phyloP scores from a whole-genome alignment of 1,139 yeast genomes.

The Geotrichum carabidarum region DNA sequence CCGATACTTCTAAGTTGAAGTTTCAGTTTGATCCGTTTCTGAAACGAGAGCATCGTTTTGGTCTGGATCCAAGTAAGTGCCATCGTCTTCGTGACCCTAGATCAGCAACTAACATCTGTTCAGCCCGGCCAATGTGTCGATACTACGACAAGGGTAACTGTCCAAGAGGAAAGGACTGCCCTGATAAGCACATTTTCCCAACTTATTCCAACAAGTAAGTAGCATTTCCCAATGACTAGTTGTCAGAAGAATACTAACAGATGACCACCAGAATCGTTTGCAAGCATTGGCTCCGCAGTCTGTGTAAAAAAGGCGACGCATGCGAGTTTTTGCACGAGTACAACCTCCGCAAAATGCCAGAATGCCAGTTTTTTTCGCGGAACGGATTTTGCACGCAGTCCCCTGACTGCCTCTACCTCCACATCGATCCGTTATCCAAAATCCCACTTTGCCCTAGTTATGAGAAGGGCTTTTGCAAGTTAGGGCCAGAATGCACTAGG shows the following conservation, averaged over 20 bases:
- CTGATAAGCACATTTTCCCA: constrained; percentile 81
- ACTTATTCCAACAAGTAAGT: constrained; percentile 64
- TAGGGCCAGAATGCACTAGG: constrained; percentile 80
- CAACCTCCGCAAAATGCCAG: constrained; percentile 93
- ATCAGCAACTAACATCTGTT: constrained; percentile 32
- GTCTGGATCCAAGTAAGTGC: constrained; percentile 46
- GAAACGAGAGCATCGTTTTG: constrained; percentile 72
- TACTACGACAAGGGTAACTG: constrained; percentile 71
- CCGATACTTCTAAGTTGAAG: constrained; percentile 41
- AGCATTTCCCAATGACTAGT: background rate
- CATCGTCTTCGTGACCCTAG: background rate
- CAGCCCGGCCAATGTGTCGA: constrained; percentile 86
- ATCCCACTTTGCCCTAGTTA: constrained; percentile 84
- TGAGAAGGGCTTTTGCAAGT: constrained; percentile 84
- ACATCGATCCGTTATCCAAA: constrained; percentile 82
- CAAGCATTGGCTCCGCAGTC: constrained; percentile 96
- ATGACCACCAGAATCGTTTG: constrained; percentile 59
- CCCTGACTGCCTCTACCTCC: constrained; percentile 90
- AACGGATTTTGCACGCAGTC: constrained; percentile 92
- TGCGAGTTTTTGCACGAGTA: constrained; percentile 97
- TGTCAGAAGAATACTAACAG: background rate
- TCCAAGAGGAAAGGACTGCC: constrained; percentile 80
- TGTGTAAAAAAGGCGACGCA: constrained; percentile 93
- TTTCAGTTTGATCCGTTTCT: constrained; percentile 84
- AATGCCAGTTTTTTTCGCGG: constrained; percentile 72